Conservation (phyloP, 176 grass and related monocot genomes). For the Rhipidocladum racemiflorum region DNA sequence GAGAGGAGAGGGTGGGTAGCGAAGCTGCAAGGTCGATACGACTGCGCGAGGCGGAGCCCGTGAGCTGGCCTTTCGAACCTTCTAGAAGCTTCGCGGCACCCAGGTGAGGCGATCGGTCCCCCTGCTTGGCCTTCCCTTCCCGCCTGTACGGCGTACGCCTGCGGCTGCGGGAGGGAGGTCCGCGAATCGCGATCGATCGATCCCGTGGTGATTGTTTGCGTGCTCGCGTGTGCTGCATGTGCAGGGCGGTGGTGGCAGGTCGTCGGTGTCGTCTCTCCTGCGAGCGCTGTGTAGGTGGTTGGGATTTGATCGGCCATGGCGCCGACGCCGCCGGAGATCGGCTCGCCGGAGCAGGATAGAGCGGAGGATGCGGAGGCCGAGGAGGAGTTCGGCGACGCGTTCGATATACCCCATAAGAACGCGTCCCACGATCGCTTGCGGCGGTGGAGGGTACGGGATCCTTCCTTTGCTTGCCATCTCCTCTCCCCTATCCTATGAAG, state of each 20-base stretch:
- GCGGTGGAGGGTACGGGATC: conserved; percentile 65
- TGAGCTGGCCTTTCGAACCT: background rate
- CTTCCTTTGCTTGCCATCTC: background rate
- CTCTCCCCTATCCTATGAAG: background rate
- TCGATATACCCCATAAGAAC: conserved; percentile 79
- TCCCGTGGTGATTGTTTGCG: background rate
- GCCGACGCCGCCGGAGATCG: conserved; percentile 48
- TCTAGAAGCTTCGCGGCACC: conserved; percentile 16
- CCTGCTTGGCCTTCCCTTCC: background rate
- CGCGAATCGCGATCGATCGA: background rate
- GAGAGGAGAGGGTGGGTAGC: no score
- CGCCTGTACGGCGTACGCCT: background rate
- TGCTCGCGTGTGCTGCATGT: background rate
- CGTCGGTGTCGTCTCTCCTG: conserved; percentile 53
- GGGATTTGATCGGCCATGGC: conserved; percentile 27
- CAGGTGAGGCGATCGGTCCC: conserved; percentile 12
- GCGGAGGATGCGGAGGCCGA: conserved; percentile 13
- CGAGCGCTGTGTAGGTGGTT: background rate
- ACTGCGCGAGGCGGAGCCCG: background rate
- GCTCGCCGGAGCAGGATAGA: conserved; percentile 27
- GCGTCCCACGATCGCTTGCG: conserved; percentile 55
- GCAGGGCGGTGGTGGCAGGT: background rate
- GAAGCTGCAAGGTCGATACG: background rate
- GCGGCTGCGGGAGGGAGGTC: background rate
- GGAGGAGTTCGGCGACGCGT: conserved; percentile 51